These are phyloP conservation scores for Cucurbita pepo DNA, from an alignment of 306 rosid species.

Conservation along the genomic window DNA sequence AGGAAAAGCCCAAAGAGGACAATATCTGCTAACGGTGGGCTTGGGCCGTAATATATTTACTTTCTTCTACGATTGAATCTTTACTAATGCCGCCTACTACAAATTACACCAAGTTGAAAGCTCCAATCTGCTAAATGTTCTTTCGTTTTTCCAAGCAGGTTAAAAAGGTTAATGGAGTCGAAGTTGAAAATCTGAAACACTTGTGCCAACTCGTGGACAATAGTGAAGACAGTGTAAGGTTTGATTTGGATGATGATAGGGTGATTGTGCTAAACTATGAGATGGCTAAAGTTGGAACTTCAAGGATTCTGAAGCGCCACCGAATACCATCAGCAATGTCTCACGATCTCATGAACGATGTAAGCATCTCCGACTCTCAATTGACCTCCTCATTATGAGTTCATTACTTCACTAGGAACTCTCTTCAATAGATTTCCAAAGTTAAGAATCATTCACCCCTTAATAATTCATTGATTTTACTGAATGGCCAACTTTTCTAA, in stretches of 20 bases:
- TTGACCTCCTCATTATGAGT: conserved; percentile 7
- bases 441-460: background rate
- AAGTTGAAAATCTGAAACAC: conserved; percentile 60
- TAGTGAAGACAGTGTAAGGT: conserved; percentile 36
- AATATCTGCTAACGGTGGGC: too few relatives aligned
- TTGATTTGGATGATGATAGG: conserved; percentile 83
- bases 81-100: background rate
- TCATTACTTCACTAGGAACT: too few relatives aligned
- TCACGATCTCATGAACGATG: conserved; percentile 31
- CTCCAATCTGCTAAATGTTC: background rate
- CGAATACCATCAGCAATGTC: conserved; percentile 66
- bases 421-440: too few relatives aligned
- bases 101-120: background rate
- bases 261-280: conserved; percentile 51
- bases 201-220: conserved; percentile 52
- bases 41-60: background rate
- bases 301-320: conserved; percentile 60
- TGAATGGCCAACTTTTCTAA: background rate
- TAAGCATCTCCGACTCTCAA: conserved; percentile 8
- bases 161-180: conserved; percentile 57
- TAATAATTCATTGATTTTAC: background rate
- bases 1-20: too few relatives aligned
- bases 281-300: conserved; percentile 52
- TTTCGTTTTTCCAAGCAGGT: conserved; percentile 27
- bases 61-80: background rate